Percentiles rank a stretch among this genome's conserved stretches.
phyloP scores from a whole-genome alignment of 2,329 filamentous ascomycete species.

The Biscogniauxia marginata region DNA sequence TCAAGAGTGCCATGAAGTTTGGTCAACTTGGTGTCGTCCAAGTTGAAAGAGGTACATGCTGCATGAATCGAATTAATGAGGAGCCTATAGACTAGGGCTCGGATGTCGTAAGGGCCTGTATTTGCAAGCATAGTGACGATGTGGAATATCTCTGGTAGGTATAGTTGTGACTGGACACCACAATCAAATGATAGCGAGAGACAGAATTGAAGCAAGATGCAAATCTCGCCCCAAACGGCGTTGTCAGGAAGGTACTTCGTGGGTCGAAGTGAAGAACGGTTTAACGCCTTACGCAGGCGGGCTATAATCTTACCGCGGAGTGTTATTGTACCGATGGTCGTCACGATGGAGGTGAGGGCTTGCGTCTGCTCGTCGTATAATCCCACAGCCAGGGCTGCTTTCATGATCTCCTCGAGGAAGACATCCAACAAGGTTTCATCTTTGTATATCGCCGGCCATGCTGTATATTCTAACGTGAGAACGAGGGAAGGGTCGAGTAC shows the following conservation, averaged over 20 bases:
- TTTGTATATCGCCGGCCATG: conserved; percentile 63
- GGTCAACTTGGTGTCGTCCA: conserved; percentile 58
- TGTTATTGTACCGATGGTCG: conserved; percentile 63
- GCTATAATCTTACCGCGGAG: conserved; percentile 65
- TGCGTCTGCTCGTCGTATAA: conserved; percentile 59
- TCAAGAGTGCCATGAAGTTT: conserved; percentile 57
- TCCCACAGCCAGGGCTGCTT: conserved; percentile 57
- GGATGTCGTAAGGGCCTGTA: conserved; percentile 57
- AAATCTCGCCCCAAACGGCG: conserved; percentile 67
- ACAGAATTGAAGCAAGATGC: conserved; percentile 64
- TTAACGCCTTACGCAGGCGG: conserved; percentile 64
- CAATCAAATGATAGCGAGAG: conserved; percentile 67
- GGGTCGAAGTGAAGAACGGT: conserved; percentile 65
- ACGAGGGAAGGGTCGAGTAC: conserved; percentile 59
- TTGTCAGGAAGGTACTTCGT: conserved; percentile 66
- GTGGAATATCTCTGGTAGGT: conserved; percentile 68
- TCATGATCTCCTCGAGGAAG: conserved; percentile 65
- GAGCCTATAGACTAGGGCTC: conserved; percentile 60
- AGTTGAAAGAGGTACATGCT: conserved; percentile 62
- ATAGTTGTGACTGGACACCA: conserved; percentile 65
- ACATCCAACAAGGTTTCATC: conserved; percentile 67
- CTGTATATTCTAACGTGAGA: conserved; percentile 61
- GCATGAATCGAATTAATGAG: conserved; percentile 68
- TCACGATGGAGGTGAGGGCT: conserved; percentile 60
- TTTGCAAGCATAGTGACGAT: conserved; percentile 70